Evolutionary conservation across 2,329 filamentous ascomycete species (phyloP).

Genomic region (Fusarium sp.): DNA sequence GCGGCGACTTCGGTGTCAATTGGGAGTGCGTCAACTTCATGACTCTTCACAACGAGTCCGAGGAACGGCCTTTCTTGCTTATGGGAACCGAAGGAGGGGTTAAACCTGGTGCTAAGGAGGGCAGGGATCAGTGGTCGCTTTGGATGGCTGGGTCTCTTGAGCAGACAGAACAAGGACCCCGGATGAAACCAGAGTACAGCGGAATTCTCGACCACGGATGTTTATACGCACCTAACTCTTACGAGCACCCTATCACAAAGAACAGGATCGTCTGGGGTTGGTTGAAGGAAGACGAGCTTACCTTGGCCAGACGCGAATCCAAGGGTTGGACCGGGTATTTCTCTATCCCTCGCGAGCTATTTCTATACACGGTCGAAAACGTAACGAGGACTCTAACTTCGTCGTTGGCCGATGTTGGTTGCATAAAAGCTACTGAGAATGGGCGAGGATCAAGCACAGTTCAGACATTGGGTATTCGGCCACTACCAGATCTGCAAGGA

Average conservation of each 20-base stretch:
- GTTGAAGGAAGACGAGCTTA: constrained; percentile 61
- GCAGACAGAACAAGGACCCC: constrained; percentile 8
- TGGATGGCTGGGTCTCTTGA: constrained; percentile 55
- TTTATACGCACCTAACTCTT: constrained; percentile 60
- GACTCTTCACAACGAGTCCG: constrained; percentile 47
- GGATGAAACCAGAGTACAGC: constrained; percentile 50
- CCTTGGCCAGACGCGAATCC: constrained; percentile 51
- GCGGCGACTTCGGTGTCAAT: constrained; percentile 59
- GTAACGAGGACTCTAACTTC: constrained; percentile 51
- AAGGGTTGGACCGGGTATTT: constrained; percentile 61
- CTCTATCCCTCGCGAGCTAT: constrained; percentile 55
- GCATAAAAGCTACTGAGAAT: constrained; percentile 44
- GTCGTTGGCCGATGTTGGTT: constrained; percentile 51
- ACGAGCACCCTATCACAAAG: constrained; percentile 54
- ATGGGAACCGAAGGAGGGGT: constrained; percentile 56
- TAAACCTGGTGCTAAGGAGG: constrained; percentile 31
- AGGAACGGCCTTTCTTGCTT: constrained; percentile 52
- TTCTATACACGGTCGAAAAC: constrained; percentile 49
- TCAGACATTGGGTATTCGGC: constrained; percentile 54
- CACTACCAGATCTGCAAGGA: constrained; percentile 29
- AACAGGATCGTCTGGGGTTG: constrained; percentile 58
- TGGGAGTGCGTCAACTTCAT: constrained; percentile 61
- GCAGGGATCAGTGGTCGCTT: constrained; percentile 37
- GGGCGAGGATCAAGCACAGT: constrained; percentile 45
- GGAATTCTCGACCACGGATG: constrained; percentile 60